Conservation (phyloP, 2,329 filamentous ascomycete genomes). For the Emmonsiellopsis sp. region DNA sequence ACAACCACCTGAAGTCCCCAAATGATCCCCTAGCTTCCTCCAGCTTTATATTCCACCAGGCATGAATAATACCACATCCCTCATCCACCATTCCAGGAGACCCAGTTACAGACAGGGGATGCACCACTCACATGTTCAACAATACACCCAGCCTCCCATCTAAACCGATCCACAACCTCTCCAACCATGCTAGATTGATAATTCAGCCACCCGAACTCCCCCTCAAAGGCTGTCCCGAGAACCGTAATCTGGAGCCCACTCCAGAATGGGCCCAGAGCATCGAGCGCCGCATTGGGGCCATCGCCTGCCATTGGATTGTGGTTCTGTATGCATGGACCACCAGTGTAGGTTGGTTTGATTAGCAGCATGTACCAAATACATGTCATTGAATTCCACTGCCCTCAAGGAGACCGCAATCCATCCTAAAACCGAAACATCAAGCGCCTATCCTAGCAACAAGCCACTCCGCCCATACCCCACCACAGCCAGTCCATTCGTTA, state of each 20-base stretch:
- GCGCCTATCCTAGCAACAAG: neutral
- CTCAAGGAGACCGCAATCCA: too few species aligned
- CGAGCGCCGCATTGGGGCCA: neutral
- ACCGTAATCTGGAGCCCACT: neutral
- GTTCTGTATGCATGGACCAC: neutral
- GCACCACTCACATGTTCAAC: neutral
- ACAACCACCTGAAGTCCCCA: neutral
- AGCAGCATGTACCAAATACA: too few species aligned
- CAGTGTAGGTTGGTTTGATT: neutral
- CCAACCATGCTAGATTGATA: neutral
- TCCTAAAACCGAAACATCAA: too few species aligned
- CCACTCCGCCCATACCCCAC: too few species aligned
- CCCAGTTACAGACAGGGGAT: neutral
- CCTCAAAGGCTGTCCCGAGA: neutral
- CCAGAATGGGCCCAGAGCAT: neutral
- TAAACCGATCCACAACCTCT: neutral
- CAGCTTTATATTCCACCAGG: neutral
- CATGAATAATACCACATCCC: too few species aligned
- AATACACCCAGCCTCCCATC: neutral
- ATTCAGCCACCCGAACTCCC: neutral
- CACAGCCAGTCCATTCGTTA: neutral
- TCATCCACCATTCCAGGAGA: neutral
- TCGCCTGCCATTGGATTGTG: neutral
- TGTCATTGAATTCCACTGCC: too few species aligned
- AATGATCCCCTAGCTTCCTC: neutral